Evolutionary conservation across 2,329 filamentous ascomycete species (phyloP).

Genomic region (Penicillium sp.): DNA sequence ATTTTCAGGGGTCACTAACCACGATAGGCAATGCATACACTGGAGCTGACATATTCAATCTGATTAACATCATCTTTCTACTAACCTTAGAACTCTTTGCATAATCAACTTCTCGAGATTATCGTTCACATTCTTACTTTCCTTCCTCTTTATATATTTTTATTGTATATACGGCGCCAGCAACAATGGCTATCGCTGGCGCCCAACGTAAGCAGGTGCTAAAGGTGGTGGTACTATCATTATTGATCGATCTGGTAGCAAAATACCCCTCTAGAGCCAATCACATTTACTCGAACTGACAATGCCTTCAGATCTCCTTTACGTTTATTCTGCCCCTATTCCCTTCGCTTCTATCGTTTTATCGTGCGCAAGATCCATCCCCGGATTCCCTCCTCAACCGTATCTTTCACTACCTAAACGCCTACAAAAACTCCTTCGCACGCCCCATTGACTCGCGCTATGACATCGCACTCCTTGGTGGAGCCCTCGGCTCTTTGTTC

Average conservation of each 20-base stretch:
- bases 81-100: background rate
- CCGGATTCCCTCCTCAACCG: constrained; percentile 69
- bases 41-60: background rate
- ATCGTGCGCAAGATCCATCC: constrained; percentile 72
- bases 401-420: constrained; percentile 79
- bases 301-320: constrained; percentile 78
- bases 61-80: background rate
- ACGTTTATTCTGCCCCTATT: constrained; percentile 98
- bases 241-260: constrained; percentile 80
- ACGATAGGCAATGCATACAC: background rate
- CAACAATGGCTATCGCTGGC: constrained; percentile 37
- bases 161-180: constrained; percentile 8
- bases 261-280: background rate
- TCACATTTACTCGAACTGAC: background rate
- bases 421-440: constrained; percentile 91
- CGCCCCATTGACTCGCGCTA: constrained; percentile 93
- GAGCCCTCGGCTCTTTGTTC: constrained; percentile 90
- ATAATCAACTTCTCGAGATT: background rate
- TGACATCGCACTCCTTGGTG: constrained; percentile 92
- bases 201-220: constrained; percentile 73
- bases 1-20: background rate
- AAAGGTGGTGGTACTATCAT: constrained; percentile 80
- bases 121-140: background rate
- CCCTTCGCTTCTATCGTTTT: constrained; percentile 92
- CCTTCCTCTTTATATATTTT: background rate